Conservation (phyloP, 495 filamentous ascomycete genomes). For the Lasiosphaeria ovina region DNA sequence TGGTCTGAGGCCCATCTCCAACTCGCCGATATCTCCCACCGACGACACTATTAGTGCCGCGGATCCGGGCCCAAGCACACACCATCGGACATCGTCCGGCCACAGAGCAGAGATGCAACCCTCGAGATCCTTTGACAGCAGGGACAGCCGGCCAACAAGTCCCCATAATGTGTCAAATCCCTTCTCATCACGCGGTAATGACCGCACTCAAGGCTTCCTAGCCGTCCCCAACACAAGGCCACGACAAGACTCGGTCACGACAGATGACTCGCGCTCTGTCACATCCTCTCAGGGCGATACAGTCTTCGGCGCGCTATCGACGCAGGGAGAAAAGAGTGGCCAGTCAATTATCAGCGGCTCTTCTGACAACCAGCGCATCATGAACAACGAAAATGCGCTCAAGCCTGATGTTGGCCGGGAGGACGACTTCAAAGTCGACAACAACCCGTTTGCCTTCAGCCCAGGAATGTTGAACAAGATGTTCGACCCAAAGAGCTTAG, state of each 20-base stretch:
- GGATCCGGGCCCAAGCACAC: conserved; percentile 46
- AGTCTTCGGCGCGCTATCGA: conserved; percentile 33
- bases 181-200: conserved; percentile 44
- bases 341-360: conserved; percentile 27
- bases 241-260: conserved; percentile 51
- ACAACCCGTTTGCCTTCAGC: conserved; percentile 71
- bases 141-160: conserved; percentile 79
- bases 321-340: conserved; percentile 38
- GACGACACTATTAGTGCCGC: conserved; percentile 44
- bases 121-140: conserved; percentile 67
- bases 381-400: conserved; percentile 54
- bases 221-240: conserved; percentile 49
- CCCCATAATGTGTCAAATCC: conserved; percentile 87
- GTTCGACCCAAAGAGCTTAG: conserved; percentile 70
- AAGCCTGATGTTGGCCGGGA: conserved; percentile 65
- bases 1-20: conserved; percentile 16
- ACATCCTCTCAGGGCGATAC: conserved; percentile 45
- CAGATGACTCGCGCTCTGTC: conserved; percentile 48
- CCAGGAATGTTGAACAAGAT: conserved; percentile 72
- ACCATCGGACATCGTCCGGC: conserved; percentile 32
- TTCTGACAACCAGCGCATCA: conserved; percentile 47
- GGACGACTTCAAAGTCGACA: conserved; percentile 59
- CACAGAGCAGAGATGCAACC: conserved; percentile 56
- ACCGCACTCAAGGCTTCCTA: conserved; percentile 45
- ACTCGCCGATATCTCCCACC: conserved; percentile 45